Base-by-base conservation (phyloP, 2,329 filamentous ascomycete genomes). In the Phialocephala subalpina region DNA sequence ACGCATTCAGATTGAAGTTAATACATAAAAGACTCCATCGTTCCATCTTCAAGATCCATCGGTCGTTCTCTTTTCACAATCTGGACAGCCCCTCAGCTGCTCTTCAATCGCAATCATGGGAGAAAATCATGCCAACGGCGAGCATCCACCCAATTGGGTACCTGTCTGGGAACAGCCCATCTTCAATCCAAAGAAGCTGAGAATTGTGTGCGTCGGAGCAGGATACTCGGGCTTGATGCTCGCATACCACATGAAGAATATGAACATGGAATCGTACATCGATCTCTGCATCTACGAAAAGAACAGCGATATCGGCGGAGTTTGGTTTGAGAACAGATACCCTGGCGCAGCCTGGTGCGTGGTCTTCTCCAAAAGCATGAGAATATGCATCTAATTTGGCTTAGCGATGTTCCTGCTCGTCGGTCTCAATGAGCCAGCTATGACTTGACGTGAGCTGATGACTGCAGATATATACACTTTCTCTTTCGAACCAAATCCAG, bases 401-500 rank as follows among this genome's bases (percentile, higher is more conserved):
- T 42, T 16, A 42, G 38, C 38, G 38, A 42, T 42, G 38, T 42
- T 42, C 38, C 38, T n/a, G 38, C 38, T 42, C 38, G 38, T 42
- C 3, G 18, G 18, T 14, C 38, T 12, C 12, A 4, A 4, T 12
- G 12, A n/a, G 14, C 12, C 18, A 3, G 5, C 4, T 14, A n/a
- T n/a, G n/a, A 14, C 12, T 42, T 42, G 38, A 42, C 14, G n/a
- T 14, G 38, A 16, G 38, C 38, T 42, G 38, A 42, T 12, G 18
- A 14, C 2, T 25, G 18, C 22, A 62, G 60, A 63, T 80, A 87
- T 89, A 25, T 92, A 92, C 72, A 89, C 92, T 71, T 85, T 85
- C 5, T 87, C 86, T 0, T 92, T 92, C 74, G 81, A 83, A 11
- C 88, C 89, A 1, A 92, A 92, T 63, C 84, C 83, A 0, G 82